phyloP scores from a whole-genome alignment of 2,329 filamentous ascomycete species.

The Aureobasidium sp. region DNA sequence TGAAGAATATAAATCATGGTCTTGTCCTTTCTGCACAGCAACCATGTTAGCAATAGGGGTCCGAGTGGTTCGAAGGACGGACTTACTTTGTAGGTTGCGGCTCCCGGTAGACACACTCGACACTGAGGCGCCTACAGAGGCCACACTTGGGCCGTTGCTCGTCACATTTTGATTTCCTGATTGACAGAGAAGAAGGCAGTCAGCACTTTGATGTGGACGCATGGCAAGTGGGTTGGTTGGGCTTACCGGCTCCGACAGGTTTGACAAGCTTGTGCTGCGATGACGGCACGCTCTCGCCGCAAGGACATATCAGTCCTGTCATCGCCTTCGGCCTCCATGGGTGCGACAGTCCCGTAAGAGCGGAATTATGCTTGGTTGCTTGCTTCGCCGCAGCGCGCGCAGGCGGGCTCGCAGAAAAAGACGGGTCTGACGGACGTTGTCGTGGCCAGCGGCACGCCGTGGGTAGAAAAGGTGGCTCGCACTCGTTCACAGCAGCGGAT shows the following conservation, averaged over 20 bases:
- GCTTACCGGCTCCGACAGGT: constrained; percentile 41
- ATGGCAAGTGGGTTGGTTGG: too few relatives aligned
- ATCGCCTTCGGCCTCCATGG: not conserved
- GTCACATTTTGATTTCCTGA: constrained; percentile 56
- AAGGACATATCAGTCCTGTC: constrained; percentile 14
- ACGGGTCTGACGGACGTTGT: not conserved
- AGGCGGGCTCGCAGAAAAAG: not conserved
- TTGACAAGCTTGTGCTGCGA: constrained; percentile 50
- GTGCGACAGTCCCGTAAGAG: not conserved
- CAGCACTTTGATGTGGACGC: not conserved
- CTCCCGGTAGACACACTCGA: constrained; percentile 52
- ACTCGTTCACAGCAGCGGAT: not conserved
- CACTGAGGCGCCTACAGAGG: constrained; percentile 48
- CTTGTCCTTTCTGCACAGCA: constrained; percentile 48
- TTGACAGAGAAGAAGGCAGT: constrained; percentile 14
- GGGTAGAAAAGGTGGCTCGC: not conserved
- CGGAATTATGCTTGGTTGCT: not conserved
- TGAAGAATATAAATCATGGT: constrained; percentile 54
- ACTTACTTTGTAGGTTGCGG: constrained; percentile 55
- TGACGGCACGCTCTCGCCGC: constrained; percentile 38
- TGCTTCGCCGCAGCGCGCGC: not conserved
- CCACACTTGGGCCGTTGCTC: constrained; percentile 53
- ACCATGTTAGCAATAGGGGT: not conserved
- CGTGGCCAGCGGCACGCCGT: not conserved
- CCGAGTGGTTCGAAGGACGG: not conserved